Conservation (phyloP, 495 filamentous ascomycete genomes). For the Peziza echinospora region DNA sequence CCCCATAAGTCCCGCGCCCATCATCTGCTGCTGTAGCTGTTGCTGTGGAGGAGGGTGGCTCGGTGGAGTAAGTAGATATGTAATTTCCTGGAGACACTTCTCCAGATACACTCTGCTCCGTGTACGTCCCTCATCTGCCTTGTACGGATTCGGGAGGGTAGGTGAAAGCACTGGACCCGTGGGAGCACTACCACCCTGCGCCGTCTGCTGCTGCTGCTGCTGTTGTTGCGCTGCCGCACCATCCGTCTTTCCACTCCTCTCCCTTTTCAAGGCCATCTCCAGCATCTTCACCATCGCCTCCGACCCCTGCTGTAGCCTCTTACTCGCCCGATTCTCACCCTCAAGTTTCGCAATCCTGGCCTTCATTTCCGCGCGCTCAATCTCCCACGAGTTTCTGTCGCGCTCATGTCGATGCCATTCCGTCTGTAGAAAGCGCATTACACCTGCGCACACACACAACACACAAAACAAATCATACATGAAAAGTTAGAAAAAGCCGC, state of each 20-base stretch:
- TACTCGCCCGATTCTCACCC: constrained; percentile 63
- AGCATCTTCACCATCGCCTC: constrained; percentile 78
- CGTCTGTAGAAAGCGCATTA: constrained; percentile 97
- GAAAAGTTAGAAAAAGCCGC: not conserved
- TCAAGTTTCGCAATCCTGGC: constrained; percentile 89
- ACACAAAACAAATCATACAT: not conserved
- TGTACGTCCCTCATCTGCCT: constrained; percentile 19
- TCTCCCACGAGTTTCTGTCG: constrained; percentile 96
- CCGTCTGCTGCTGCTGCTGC: no score
- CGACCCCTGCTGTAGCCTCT: constrained; percentile 65
- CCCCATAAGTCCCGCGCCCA: no score
- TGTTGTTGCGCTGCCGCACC: not conserved
- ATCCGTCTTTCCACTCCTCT: constrained; percentile 21
- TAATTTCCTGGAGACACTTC: constrained; percentile 40
- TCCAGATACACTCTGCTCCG: constrained; percentile 28
- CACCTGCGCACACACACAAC: constrained; percentile 33
- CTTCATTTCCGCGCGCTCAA: constrained; percentile 98
- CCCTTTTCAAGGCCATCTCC: constrained; percentile 68
- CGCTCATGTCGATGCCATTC: constrained; percentile 98
- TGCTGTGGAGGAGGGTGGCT: constrained; percentile 38
- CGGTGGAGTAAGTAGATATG: constrained; percentile 42
- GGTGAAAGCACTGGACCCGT: not conserved
- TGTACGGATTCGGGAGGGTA: constrained; percentile 6
- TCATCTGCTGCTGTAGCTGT: constrained; percentile 25
- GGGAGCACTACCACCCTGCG: not conserved